phyloP scores from a whole-genome alignment of 768 basidiomycete species.

The Porpolomopsis calyptriformis region DNA sequence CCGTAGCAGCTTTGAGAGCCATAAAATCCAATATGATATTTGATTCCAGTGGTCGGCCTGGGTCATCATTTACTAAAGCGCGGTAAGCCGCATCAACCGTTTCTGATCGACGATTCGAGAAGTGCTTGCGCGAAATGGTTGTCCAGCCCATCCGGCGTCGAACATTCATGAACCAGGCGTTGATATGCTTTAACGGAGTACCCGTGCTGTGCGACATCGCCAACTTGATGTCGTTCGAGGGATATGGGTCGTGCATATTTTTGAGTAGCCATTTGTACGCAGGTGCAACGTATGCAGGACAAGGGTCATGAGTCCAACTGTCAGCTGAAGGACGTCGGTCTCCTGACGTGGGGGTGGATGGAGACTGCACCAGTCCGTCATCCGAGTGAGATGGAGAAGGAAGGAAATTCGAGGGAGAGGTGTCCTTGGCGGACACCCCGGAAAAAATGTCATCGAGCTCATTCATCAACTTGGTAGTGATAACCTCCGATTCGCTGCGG shows the following conservation, averaged over 20 bases:
- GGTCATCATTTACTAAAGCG: constrained; percentile 19
- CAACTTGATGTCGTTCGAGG: constrained; percentile 16
- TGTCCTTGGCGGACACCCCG: constrained; percentile 1
- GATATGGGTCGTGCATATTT: constrained; percentile 30
- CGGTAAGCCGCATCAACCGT: constrained; percentile 29
- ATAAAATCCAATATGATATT: constrained; percentile 15
- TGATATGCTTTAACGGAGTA: constrained; percentile 22
- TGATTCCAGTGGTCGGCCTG: constrained; percentile 13
- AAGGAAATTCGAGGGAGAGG: not conserved
- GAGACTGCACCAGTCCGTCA: too few species aligned
- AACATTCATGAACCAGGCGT: constrained; percentile 37
- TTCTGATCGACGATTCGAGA: constrained; percentile 22
- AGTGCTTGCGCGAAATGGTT: constrained; percentile 23
- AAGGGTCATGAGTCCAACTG: not conserved
- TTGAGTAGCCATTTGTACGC: constrained; percentile 22
- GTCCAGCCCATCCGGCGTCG: constrained; percentile 49
- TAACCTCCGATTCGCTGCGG: not conserved
- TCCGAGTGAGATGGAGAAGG: too few species aligned
- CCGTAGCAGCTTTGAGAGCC: constrained; percentile 18
- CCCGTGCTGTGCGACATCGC: constrained; percentile 19
- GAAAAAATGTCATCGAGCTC: constrained; percentile 12
- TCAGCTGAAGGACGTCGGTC: not conserved
- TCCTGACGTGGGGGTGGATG: not conserved
- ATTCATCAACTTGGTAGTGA: not conserved
- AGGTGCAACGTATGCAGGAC: constrained; percentile 20